Evolutionary conservation across 345 rosid species (phyloP), one percentile per base, ranked within the genome.

Genomic region (Acer negundo): DNA sequence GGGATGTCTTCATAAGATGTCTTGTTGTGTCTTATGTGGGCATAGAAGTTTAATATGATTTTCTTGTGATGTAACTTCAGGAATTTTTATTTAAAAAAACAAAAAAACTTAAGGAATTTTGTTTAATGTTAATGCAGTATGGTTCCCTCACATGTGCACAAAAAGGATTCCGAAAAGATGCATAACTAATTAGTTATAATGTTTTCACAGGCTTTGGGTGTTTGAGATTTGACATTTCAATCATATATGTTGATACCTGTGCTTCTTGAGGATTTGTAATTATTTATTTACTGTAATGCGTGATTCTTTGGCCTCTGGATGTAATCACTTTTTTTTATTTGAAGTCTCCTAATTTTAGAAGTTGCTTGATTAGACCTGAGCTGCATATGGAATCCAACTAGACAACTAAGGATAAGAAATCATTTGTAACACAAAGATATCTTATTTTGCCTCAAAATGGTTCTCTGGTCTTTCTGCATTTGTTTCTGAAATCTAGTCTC

Each of bases 371-470:
- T 55, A 31, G 49, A 56, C 16, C 26, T 31, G n/a, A 56, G 23
- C 31, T 55, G 28, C 8, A 71, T 55, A 55, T 71, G 64, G 47
- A 55, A 22, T 62, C 31, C 38, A 19, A 55, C 62, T 72, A 72
- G 49, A 58, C 19, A 55, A n/a, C 16, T 58, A 31, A 10, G 38
- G 38, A 35, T 35, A 35, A 35, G 64, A 38, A 72, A 28, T 72
- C n/a, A 6, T 35, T 61, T 61, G 53, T 73, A 13, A 2, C 10
- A 6, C 7, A 59, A 40, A 7, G 15, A 4, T 23, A 11, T 61
- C 76, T 42, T 61, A 15, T 62, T 42, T 23, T 61, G 8, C 20
- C 19, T 7, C 20, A 13, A 31, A 58, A 38, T 38, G 17, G 19
- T 19, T 61, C n/a, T 15, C 38, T 22, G 1, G 23, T 23, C 42